These are phyloP conservation scores for Fraxinus sp. DNA, from an alignment of 305 asterid species.

Conservation along the genomic window DNA sequence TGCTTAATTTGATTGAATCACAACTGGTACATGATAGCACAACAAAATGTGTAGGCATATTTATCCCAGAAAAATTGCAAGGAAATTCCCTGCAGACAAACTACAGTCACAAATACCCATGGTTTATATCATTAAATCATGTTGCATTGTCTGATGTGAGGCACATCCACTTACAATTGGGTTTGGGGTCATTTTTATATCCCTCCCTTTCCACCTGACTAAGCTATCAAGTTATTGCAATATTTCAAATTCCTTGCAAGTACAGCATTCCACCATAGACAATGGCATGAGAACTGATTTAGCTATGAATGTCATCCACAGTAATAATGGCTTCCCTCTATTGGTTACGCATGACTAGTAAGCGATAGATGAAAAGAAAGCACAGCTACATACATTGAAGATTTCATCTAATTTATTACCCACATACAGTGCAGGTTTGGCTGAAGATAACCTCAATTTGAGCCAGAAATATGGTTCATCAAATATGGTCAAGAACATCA, in stretches of 20 bases:
- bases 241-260: neutral
- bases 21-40: neutral
- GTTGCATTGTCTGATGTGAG: neutral
- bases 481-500: neutral
- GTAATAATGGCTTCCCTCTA: neutral
- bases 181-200: neutral
- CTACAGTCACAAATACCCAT: neutral
- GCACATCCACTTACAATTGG: neutral
- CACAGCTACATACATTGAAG: neutral
- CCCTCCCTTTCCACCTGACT: neutral
- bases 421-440: neutral
- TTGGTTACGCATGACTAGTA: neutral
- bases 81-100: slow-evolving; percentile 1
- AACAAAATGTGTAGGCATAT: neutral
- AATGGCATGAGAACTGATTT: neutral
- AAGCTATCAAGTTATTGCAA: neutral
- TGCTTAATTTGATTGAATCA: neutral
- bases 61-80: neutral
- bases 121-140: neutral
- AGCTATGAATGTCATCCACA: neutral
- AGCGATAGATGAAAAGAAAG: neutral
- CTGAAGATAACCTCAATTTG: neutral
- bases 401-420: neutral
- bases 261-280: neutral
- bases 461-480: neutral